Percentiles rank a stretch among this genome's conserved stretches.
These are phyloP conservation scores for Capsicum baccatum DNA, from an alignment of 257 asterid genomes.

Conservation along the genomic window DNA sequence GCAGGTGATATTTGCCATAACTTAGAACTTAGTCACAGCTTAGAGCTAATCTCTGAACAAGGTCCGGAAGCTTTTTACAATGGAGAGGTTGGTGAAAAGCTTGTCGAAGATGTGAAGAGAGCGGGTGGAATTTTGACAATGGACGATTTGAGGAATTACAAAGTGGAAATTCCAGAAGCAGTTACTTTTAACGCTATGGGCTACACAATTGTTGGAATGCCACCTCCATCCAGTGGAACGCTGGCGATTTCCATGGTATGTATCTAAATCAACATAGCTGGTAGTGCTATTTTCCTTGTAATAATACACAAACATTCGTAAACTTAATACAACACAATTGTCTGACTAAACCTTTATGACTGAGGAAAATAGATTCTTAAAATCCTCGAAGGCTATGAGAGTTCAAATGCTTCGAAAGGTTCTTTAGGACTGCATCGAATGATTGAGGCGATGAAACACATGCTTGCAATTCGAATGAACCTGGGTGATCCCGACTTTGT, in stretches of 20 bases:
- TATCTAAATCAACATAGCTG: conserved; percentile 15
- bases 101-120: conserved; percentile 65
- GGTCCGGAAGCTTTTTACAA: conserved; percentile 77
- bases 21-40: conserved; percentile 71
- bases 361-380: conserved; percentile 64
- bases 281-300: background rate
- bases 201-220: conserved; percentile 82
- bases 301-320: background rate
- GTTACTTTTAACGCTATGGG: conserved; percentile 69
- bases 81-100: conserved; percentile 69
- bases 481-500: conserved; percentile 84
- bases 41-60: conserved; percentile 68
- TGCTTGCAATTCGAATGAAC: conserved; percentile 80
- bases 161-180: conserved; percentile 59
- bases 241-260: conserved; percentile 83
- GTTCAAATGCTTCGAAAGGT: conserved; percentile 54
- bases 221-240: conserved; percentile 94
- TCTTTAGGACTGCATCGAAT: conserved; percentile 84
- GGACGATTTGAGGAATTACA: conserved; percentile 77
- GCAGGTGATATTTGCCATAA: conserved; percentile 80
- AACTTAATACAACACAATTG: background rate
- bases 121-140: conserved; percentile 84
- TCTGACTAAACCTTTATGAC: background rate
- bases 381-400: conserved; percentile 60
- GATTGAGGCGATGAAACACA: conserved; percentile 81